Evolutionary conservation across 1,139 yeast genomes (phyloP).

Genomic region (Debaryomycetaceae sp.): DNA sequence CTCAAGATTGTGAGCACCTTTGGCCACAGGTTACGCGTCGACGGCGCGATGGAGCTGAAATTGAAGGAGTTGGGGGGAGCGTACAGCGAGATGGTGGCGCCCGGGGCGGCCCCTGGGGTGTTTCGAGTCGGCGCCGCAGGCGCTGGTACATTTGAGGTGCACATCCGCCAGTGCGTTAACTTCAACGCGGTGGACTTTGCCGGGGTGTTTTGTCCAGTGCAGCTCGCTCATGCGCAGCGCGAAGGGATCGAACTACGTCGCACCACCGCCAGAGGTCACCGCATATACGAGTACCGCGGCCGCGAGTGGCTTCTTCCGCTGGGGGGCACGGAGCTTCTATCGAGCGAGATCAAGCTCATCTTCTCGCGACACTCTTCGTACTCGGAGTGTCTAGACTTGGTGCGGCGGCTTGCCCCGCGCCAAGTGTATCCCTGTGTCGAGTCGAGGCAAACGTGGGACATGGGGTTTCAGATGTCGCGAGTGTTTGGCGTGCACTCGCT

Average conservation of each 20-base stretch:
- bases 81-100: constrained; percentile 1
- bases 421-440: constrained; percentile 47
- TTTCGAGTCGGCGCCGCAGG: constrained; percentile 2
- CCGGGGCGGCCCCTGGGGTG: neutral
- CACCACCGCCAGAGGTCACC: constrained; percentile 21
- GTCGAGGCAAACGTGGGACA: constrained; percentile 29
- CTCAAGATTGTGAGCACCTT: constrained; percentile 30
- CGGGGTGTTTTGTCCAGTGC: constrained; percentile 24
- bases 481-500: constrained; percentile 31
- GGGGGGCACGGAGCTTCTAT: constrained; percentile 29
- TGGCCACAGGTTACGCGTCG: constrained; percentile 30
- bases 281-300: constrained; percentile 19
- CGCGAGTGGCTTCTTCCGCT: constrained; percentile 26
- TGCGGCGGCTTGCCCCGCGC: constrained; percentile 33
- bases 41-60: constrained; percentile 18
- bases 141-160: constrained; percentile 18
- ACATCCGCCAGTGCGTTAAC: constrained; percentile 36
- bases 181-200: constrained; percentile 35
- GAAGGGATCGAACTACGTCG: constrained; percentile 16
- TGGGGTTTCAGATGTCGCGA: constrained; percentile 41
- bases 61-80: constrained; percentile 8
- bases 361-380: constrained; percentile 57
- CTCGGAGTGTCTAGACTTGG: constrained; percentile 37
- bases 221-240: constrained; percentile 13
- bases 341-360: constrained; percentile 33